Base-by-base conservation (phyloP, 2,329 filamentous ascomycete genomes). In the Venturiaceae sp. region DNA sequence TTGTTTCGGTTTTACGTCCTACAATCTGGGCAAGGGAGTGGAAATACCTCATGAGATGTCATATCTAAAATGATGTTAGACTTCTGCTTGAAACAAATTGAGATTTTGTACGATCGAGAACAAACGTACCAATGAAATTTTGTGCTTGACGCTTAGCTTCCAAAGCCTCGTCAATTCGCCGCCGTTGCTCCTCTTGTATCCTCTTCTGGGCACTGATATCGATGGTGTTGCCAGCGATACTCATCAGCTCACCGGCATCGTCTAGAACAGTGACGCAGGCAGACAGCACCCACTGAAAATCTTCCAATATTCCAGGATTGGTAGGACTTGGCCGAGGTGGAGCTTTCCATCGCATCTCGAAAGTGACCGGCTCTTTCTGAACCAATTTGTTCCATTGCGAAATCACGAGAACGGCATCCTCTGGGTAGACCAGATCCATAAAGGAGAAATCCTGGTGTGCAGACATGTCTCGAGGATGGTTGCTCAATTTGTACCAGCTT, bases 321-420 rank as follows among this genome's bases (percentile, higher is more conserved):
- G 6, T 33, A 30, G 32, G n/a, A 16, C 34, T 37, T 21, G 46
- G n/a, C 11, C 14, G 34, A 34, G 13, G n/a, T 13, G 13, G 34
- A 9, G 62, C 60, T 57, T 68, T 69, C 68, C 68, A 71, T 52
- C 67, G 61, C 68, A 70, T 70, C 47, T 71, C 68, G 39, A 70
- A 71, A 3, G 67, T 69, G 1, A 69, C 63, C 0, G 66, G 61
- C 28, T 58, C 62, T 1, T 68, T 68, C 26, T 64, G 62, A 2
- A 65, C 34, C 3, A 71, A 56, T 3, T 54, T 66, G 32, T 69
- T 69, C 69, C 67, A 71, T 59, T 63, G 63, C 7, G 63, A 64
- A 63, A 69, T 66, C n/a, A 67, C 65, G 14, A 64, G 26, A 1
- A 61, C 52, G 53, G 63, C 62, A 33, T 70, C 67, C 4, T 66